phyloP scores from a whole-genome alignment of 1,284 basidiomycete species.

The Ceratobasidium sp. region DNA sequence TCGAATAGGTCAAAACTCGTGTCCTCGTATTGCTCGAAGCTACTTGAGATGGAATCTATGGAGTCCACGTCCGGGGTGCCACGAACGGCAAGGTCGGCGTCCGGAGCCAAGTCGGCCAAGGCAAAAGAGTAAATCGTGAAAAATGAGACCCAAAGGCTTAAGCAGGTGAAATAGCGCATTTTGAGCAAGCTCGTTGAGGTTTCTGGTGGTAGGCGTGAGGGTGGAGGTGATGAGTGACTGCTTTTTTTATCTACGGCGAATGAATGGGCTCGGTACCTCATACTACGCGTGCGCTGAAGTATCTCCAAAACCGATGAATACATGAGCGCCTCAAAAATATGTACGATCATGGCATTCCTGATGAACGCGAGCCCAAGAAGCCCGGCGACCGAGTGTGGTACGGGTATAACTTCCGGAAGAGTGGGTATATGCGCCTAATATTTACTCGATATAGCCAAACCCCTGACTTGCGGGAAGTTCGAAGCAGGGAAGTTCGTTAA shows the following conservation, averaged over 20 bases:
- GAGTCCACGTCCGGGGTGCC: background rate
- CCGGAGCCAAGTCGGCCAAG: background rate
- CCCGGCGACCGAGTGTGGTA: background rate
- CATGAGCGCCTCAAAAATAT: too few species aligned
- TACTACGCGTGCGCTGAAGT: too few species aligned
- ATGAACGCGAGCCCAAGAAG: too few species aligned
- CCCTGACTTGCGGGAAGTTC: background rate
- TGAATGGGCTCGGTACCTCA: too few species aligned
- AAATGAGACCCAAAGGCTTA: background rate
- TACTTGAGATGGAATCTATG: background rate
- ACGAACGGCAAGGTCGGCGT: background rate
- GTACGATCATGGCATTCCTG: too few species aligned
- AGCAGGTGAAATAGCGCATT: constrained; percentile 7
- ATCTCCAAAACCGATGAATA: too few species aligned
- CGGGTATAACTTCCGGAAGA: background rate
- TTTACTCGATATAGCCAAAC: background rate
- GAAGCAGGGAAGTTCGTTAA: background rate
- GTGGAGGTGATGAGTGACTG: too few species aligned
- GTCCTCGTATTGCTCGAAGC: background rate
- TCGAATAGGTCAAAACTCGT: background rate
- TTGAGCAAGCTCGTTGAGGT: too few species aligned
- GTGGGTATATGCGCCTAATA: constrained; percentile 1
- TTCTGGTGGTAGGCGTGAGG: too few species aligned
- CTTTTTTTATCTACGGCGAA: too few species aligned
- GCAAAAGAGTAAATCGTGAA: background rate